A percentile compares a stretch with the other conserved stretches of the same genome.
Conservation (phyloP, 2,329 filamentous ascomycete species). For the Coniochaeta ligniaria region DNA sequence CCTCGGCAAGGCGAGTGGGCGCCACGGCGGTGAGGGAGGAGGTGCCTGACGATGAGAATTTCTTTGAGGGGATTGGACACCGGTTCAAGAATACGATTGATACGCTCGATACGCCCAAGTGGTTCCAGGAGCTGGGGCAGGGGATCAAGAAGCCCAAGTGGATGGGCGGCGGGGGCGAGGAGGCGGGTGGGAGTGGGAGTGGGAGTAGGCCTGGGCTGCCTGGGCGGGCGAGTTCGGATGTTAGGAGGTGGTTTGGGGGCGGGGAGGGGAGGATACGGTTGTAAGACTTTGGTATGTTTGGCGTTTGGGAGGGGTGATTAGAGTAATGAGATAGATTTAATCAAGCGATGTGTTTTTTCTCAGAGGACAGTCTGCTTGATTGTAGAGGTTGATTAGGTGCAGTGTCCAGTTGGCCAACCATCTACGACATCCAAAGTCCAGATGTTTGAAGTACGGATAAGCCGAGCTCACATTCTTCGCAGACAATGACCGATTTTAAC, state of each 20-base stretch:
- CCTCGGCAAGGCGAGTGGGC: slow-evolving; percentile 19
- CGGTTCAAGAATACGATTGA: slow-evolving; percentile 91
- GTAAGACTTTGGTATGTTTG: slow-evolving; percentile 5
- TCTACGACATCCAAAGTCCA: too few relatives aligned
- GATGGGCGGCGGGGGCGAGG: slow-evolving; percentile 57
- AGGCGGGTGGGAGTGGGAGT: slow-evolving; percentile 17
- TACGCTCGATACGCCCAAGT: slow-evolving; percentile 70
- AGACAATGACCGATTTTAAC: too few relatives aligned
- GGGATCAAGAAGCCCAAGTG: slow-evolving; percentile 72
- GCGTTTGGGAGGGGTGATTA: background rate
- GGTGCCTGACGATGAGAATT: slow-evolving; percentile 65
- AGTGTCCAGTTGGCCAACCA: too few relatives aligned
- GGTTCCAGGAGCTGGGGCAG: slow-evolving; percentile 66
- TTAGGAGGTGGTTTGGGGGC: slow-evolving; percentile 53
- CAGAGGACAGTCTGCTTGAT: too few relatives aligned
- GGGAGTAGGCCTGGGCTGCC: slow-evolving; percentile 10
- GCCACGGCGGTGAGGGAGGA: slow-evolving; percentile 12
- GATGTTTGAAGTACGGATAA: too few relatives aligned
- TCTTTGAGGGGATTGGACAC: slow-evolving; percentile 78
- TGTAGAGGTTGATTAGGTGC: too few relatives aligned
- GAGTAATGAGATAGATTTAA: background rate
- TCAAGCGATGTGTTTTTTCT: background rate
- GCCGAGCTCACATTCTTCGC: too few relatives aligned
- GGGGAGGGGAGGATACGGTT: slow-evolving; percentile 28
- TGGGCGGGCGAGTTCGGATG: slow-evolving; percentile 27